Conservation (phyloP, 306 rosid species). For the Quercus alba region DNA sequence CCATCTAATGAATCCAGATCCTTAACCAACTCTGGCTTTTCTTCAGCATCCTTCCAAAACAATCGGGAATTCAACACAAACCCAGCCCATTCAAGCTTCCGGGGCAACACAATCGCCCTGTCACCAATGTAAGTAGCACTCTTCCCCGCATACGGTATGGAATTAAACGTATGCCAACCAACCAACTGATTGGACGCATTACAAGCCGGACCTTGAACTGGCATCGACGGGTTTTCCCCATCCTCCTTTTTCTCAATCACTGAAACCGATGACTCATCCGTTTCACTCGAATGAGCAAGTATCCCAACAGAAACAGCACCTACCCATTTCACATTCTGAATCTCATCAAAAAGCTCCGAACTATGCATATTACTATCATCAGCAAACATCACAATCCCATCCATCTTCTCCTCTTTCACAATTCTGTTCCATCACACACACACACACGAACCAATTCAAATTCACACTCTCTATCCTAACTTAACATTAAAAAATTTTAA, state of each 20-base stretch:
- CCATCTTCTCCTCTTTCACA: constrained; percentile 77
- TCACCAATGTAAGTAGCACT: constrained; percentile 81
- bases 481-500: background rate
- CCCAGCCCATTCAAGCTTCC: constrained; percentile 93
- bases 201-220: constrained; percentile 97
- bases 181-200: constrained; percentile 74
- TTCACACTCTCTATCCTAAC: constrained; percentile 10
- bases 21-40: constrained; percentile 83
- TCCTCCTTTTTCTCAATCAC: constrained; percentile 34
- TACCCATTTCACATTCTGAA: constrained; percentile 80
- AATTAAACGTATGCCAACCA: constrained; percentile 97
- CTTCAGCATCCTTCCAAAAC: constrained; percentile 76
- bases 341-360: constrained; percentile 89
- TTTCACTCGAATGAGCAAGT: constrained; percentile 53
- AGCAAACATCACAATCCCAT: constrained; percentile 88
- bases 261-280: constrained; percentile 33
- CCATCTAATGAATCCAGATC: constrained; percentile 60
- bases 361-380: constrained; percentile 99
- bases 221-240: constrained; percentile 47
- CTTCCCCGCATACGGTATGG: constrained; percentile 58
- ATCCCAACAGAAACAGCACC: constrained; percentile 96
- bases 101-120: constrained; percentile 75
- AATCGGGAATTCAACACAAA: constrained; percentile 87
- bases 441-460: constrained; percentile 9
- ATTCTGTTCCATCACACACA: constrained; percentile 54